Percentiles rank a stretch among this genome's conserved stretches.
Conservation (phyloP, 768 basidiomycete species). For the Tephrocybe sp. region DNA sequence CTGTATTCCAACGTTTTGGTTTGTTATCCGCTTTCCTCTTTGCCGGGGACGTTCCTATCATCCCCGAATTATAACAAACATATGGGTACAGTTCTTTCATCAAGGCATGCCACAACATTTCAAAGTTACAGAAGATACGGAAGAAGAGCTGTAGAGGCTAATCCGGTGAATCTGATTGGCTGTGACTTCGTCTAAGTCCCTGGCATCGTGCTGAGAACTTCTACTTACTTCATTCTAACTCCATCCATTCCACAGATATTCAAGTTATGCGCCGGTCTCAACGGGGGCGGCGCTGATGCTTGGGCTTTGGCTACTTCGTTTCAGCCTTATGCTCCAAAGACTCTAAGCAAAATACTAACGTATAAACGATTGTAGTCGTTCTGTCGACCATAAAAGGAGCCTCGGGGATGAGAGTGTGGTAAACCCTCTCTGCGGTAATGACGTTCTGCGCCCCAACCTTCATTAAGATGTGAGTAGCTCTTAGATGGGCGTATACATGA, state of each 20-base stretch:
- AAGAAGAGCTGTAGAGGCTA: too few relatives aligned
- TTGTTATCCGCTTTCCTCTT: too few relatives aligned
- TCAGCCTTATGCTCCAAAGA: not conserved
- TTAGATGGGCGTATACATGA: slow-evolving; percentile 6
- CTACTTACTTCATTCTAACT: not conserved
- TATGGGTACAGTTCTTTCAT: too few relatives aligned
- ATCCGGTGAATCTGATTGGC: too few relatives aligned
- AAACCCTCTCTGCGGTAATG: slow-evolving; percentile 22
- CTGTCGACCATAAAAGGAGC: slow-evolving; percentile 28
- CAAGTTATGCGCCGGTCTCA: not conserved
- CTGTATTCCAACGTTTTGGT: too few relatives aligned
- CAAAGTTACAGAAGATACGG: not conserved
- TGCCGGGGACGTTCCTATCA: too few relatives aligned
- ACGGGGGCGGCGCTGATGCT: not conserved
- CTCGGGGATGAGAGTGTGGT: slow-evolving; percentile 23
- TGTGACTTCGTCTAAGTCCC: not conserved
- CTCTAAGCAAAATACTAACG: slow-evolving; percentile 22
- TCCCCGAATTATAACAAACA: too few relatives aligned
- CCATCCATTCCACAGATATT: not conserved
- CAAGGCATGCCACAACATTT: not conserved
- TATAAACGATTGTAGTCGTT: slow-evolving; percentile 29
- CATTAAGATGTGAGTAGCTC: slow-evolving; percentile 31
- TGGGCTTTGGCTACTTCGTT: not conserved
- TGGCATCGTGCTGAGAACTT: not conserved
- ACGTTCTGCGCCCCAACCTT: not conserved